Evolutionary conservation across 768 basidiomycete species (phyloP).

Genomic region (Mycena polygramma): DNA sequence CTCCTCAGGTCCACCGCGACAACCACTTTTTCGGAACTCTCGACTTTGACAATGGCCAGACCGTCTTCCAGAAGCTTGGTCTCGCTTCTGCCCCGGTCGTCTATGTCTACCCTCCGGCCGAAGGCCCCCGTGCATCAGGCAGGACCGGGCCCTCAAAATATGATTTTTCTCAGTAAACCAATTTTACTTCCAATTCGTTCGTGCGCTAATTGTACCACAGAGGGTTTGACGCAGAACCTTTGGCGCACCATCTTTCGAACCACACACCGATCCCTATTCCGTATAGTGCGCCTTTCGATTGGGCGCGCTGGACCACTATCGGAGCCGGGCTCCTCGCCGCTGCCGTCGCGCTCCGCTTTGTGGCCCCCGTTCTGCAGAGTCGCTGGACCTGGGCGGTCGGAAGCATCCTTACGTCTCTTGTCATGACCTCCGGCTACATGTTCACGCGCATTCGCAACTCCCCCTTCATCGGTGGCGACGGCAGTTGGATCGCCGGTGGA

Average conservation of each 20-base stretch:
- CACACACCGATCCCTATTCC: slow-evolving; percentile 87
- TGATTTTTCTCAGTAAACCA: slow-evolving; percentile 80
- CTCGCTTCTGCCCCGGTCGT: slow-evolving; percentile 89
- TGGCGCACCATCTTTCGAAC: slow-evolving; percentile 80
- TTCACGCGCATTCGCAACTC: slow-evolving; percentile 91
- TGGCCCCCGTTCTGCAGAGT: slow-evolving; percentile 73
- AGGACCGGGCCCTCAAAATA: slow-evolving; percentile 73
- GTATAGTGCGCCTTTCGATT: slow-evolving; percentile 84
- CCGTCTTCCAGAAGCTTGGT: slow-evolving; percentile 89
- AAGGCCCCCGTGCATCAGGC: slow-evolving; percentile 77
- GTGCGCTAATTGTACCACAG: slow-evolving; percentile 55
- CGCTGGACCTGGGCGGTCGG: slow-evolving; percentile 83
- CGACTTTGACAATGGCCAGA: slow-evolving; percentile 85
- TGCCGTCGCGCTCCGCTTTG: slow-evolving; percentile 67
- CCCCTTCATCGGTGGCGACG: slow-evolving; percentile 75
- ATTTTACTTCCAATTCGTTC: background rate
- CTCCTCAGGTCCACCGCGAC: slow-evolving; percentile 71
- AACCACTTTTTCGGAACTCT: slow-evolving; percentile 93
- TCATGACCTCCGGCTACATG: slow-evolving; percentile 97
- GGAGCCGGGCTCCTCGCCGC: slow-evolving; percentile 61
- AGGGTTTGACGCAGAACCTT: slow-evolving; percentile 83
- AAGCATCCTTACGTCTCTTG: slow-evolving; percentile 71
- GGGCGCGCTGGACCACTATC: slow-evolving; percentile 66
- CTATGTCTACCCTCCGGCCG: slow-evolving; percentile 76
- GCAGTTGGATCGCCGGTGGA: slow-evolving; percentile 88